A percentile compares a stretch with the other conserved stretches of the same genome.
These are phyloP conservation scores for Fusarium siculi DNA, from an alignment of 2,329 filamentous ascomycete genomes.

Conservation along the genomic window DNA sequence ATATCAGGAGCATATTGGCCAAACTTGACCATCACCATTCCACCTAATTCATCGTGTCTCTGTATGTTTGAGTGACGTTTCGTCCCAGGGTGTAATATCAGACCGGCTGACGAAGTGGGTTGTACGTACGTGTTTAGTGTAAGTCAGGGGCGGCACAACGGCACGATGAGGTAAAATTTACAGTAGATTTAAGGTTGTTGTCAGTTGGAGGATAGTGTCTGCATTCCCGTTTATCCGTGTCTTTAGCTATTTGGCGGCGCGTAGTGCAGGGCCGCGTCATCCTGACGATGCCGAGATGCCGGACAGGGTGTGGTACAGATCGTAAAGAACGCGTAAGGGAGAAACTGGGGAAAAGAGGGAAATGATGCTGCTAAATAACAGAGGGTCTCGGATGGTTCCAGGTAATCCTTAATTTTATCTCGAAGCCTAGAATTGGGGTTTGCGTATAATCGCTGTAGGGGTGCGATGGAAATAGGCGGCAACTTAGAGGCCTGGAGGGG, in stretches of 20 bases:
- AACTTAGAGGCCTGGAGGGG: conserved; percentile 4
- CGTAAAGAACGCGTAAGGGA: conserved; percentile 1
- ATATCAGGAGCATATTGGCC: conserved; percentile 22
- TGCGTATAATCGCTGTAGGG: neutral
- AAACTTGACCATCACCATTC: neutral
- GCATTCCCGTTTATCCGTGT: conserved; percentile 19
- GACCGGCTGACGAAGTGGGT: neutral
- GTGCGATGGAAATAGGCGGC: neutral
- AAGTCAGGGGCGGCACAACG: conserved; percentile 11
- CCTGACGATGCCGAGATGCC: conserved; percentile 33
- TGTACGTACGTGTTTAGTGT: neutral
- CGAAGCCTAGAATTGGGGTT: conserved; percentile 13
- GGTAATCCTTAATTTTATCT: conserved; percentile 4
- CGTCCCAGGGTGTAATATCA: conserved; percentile 4
- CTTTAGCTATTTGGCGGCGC: conserved; percentile 18
- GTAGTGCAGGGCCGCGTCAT: conserved; percentile 41
- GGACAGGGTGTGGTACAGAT: conserved; percentile 19
- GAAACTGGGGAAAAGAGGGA: neutral
- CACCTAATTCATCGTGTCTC: neutral
- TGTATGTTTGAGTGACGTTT: conserved; percentile 8
- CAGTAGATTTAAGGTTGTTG: conserved; percentile 17
- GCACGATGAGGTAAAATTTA: conserved; percentile 9
- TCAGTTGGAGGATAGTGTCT: neutral
- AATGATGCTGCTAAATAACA: neutral
- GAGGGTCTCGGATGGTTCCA: neutral